A percentile compares a stretch with the other conserved stretches of the same genome.
phyloP scores from a whole-genome alignment of 441 rosid species.

The Rhodomyrtus psidioides region DNA sequence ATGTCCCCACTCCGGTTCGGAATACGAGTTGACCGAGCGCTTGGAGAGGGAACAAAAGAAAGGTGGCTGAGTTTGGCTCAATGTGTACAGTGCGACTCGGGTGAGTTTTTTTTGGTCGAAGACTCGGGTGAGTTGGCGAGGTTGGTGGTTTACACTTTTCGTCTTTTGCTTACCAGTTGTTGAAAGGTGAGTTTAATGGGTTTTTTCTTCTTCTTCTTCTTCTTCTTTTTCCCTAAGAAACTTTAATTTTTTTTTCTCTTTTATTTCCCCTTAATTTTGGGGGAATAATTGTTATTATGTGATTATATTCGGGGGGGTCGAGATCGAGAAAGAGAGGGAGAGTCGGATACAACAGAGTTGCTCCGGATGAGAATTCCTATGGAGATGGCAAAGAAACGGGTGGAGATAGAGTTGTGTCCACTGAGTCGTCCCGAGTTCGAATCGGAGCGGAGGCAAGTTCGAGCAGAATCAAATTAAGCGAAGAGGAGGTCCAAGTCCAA shows the following conservation, averaged over 20 bases:
- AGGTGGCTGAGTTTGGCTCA: background rate
- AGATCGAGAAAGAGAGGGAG: background rate
- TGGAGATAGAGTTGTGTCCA: background rate
- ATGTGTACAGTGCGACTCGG: background rate
- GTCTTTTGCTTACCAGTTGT: background rate
- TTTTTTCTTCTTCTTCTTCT: too few relatives aligned
- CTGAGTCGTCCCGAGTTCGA: conserved; percentile 3
- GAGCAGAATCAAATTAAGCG: background rate
- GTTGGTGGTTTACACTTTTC: background rate
- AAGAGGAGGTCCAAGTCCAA: background rate
- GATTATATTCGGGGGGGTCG: background rate
- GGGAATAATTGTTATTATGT: background rate
- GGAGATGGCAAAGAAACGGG: conserved; percentile 5
- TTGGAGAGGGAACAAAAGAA: background rate
- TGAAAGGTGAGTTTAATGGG: background rate
- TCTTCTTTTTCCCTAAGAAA: background rate
- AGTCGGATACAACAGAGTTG: background rate
- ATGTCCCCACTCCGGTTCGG: too few relatives aligned
- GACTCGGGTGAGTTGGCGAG: background rate
- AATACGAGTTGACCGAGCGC: too few relatives aligned
- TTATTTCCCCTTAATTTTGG: background rate
- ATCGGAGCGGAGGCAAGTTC: background rate
- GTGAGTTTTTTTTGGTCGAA: too few relatives aligned
- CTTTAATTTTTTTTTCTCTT: background rate
- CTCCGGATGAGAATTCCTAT: background rate